Evolutionary conservation across 2,329 filamentous ascomycete species (phyloP).

Genomic region (Pseudogymnoascus sp.): DNA sequence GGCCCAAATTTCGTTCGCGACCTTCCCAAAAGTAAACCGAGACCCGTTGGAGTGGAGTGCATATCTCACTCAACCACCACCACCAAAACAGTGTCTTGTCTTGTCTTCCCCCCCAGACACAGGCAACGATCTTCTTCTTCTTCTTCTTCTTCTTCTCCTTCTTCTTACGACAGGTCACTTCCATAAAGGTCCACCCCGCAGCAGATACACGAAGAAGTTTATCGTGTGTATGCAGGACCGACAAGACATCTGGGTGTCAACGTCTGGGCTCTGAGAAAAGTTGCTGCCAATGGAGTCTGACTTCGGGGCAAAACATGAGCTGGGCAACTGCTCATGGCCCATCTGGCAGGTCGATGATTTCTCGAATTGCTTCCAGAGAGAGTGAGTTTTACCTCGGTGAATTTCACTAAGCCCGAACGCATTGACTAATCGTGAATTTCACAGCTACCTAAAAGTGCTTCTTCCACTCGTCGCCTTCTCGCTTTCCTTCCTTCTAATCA

Average conservation of each 20-base stretch:
- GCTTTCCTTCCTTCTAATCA: constrained; percentile 63
- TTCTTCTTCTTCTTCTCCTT: not conserved
- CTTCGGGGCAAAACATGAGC: constrained; percentile 11
- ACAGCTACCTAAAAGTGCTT: constrained; percentile 71
- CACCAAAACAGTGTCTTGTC: constrained; percentile 11
- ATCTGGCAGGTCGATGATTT: constrained; percentile 59
- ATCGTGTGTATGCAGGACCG: constrained; percentile 11
- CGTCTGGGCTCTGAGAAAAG: not conserved
- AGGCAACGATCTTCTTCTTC: not conserved
- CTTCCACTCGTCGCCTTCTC: constrained; percentile 68
- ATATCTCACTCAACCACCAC: not conserved
- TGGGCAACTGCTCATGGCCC: constrained; percentile 29
- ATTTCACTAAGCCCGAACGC: not conserved
- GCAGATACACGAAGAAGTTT: not conserved
- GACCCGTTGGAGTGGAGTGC: not conserved
- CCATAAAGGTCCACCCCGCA: not conserved
- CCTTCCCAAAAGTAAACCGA: constrained; percentile 8
- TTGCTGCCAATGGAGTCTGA: not conserved
- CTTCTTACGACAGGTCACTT: not conserved
- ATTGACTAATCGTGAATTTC: constrained; percentile 20
- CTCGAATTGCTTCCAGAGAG: constrained; percentile 55
- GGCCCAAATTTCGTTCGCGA: constrained; percentile 7
- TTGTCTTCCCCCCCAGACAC: not conserved
- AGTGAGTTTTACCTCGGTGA: constrained; percentile 46
- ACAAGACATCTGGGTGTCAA: not conserved